Base-by-base conservation (phyloP, 2,329 filamentous ascomycete genomes). In the Hypoxylon sp. region DNA sequence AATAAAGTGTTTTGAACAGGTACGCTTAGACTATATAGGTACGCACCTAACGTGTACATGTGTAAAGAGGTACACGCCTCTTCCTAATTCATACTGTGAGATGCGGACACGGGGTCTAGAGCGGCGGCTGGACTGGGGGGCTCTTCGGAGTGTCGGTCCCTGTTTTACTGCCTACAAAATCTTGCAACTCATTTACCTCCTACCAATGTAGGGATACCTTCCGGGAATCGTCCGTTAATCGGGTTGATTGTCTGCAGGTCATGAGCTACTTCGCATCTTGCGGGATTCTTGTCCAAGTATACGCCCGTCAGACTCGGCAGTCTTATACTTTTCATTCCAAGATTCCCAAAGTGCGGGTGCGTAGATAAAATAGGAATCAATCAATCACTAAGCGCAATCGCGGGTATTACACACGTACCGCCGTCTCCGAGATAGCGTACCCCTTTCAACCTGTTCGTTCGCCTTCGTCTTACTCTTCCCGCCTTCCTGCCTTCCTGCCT, bases 61-160 rank as follows among this genome's bases (percentile, higher is more conserved):
- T 27, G 25, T 27, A 44, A 49, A 49, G 22, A 22, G 13, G 30
- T 59, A 55, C 33, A 27, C 50, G 40, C 20, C 30, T 58, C 27
- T 62, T 14, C 27, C 37, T 65, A 66, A 20, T 56, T 56, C 62
- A 42, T 63, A 67, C 67, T 64, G 64, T 67, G 48, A 31, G 60
- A 30, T 62, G 48, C 68, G 68, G 68, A 70, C 68, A 62, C 68
- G 64, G 68, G 64, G 57, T 65, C 55, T 61, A 70, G 54, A 68
- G 64, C 64, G 64, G 68, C 60, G 68, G 68, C 49, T 64, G 27
- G 48, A 31, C 49, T 58, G 40, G 17, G 57, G 63, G 56, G 61
- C 55, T 46, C 61, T 63, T 70, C 68, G 68, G 68, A 70, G 68
- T 70, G 55, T 70, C 68, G 68, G 68, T 65, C 68, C 68, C 68